These are phyloP conservation scores for Lachnum nothofagi DNA, from an alignment of 2,329 filamentous ascomycete species.

Conservation along the genomic window DNA sequence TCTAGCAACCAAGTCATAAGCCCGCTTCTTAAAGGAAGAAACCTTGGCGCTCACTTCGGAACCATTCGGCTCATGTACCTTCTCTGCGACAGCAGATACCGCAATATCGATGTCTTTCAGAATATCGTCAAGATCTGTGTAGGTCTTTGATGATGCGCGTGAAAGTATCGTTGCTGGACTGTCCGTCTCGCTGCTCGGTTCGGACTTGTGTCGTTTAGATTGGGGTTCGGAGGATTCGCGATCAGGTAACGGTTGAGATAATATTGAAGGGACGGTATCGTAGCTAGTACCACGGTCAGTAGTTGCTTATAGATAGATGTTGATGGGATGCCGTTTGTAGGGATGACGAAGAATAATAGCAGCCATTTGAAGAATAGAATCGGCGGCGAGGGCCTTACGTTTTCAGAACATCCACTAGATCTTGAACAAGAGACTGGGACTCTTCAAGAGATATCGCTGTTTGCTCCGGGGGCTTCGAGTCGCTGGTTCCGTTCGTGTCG, in stretches of 20 bases:
- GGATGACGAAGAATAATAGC: constrained; percentile 3
- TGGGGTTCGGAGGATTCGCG: constrained; percentile 46
- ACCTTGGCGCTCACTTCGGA: constrained; percentile 27
- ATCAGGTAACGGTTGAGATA: constrained; percentile 49
- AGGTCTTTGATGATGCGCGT: constrained; percentile 40
- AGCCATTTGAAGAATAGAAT: background rate
- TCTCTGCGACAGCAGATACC: constrained; percentile 44
- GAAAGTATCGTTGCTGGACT: constrained; percentile 46
- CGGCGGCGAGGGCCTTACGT: constrained; percentile 35
- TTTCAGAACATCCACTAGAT: constrained; percentile 41
- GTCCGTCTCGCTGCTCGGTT: constrained; percentile 36
- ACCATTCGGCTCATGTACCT: constrained; percentile 39
- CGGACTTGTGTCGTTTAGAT: constrained; percentile 56
- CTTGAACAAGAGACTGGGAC: constrained; percentile 35
- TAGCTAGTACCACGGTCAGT: constrained; percentile 40
- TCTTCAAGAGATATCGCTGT: constrained; percentile 28
- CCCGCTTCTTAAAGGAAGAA: constrained; percentile 53
- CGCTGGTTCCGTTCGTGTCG: constrained; percentile 24
- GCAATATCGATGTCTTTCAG: constrained; percentile 51
- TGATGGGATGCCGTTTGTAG: background rate
- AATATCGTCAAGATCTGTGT: constrained; percentile 60
- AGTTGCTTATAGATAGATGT: constrained; percentile 23
- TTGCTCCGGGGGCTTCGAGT: constrained; percentile 19
- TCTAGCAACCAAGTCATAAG: constrained; percentile 57
- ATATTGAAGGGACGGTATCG: constrained; percentile 50